Percentiles rank a stretch among this genome's conserved stretches.
These are phyloP conservation scores for Globisporangium iwayamae DNA, from an alignment of 352 stramenopile genomes.

Conservation along the genomic window DNA sequence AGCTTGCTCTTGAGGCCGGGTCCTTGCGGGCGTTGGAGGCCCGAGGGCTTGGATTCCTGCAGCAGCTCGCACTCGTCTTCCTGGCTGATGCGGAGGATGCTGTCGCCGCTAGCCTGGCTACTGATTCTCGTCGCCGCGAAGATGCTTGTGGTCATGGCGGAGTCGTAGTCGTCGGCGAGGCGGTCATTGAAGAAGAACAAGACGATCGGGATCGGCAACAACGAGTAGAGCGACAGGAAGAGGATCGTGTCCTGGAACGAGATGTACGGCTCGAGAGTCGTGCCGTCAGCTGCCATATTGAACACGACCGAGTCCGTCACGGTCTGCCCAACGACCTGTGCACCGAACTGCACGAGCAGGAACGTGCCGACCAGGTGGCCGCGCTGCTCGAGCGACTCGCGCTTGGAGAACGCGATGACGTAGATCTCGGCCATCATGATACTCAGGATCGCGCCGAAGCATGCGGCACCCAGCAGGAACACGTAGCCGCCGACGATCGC, in stretches of 20 bases:
- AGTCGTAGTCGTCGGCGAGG: conserved; percentile 1
- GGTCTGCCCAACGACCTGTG: conserved; percentile 35
- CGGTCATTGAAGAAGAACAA: conserved; percentile 36
- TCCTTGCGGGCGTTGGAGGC: background rate
- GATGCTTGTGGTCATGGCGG: conserved; percentile 1
- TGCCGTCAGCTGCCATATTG: conserved; percentile 17
- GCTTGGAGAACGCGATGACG: conserved; percentile 38
- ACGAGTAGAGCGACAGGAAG: conserved; percentile 32
- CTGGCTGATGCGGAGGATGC: conserved; percentile 12
- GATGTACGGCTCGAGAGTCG: conserved; percentile 11
- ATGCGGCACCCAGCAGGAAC: conserved; percentile 30
- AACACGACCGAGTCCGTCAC: conserved; percentile 31
- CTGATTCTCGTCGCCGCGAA: conserved; percentile 12
- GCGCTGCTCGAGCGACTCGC: conserved; percentile 23
- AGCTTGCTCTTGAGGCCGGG: background rate
- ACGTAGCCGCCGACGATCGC: conserved; percentile 33
- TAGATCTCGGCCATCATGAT: conserved; percentile 45
- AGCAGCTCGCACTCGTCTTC: conserved; percentile 22
- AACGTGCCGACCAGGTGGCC: conserved; percentile 39
- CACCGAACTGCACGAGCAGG: conserved; percentile 30
- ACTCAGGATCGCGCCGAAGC: conserved; percentile 40
- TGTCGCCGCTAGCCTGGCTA: conserved; percentile 4
- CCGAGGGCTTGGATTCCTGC: conserved; percentile 11
- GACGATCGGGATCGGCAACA: conserved; percentile 37
- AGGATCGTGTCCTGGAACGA: conserved; percentile 28